Conservation (phyloP, 495 filamentous ascomycete species). For the Penicillium lagena region DNA sequence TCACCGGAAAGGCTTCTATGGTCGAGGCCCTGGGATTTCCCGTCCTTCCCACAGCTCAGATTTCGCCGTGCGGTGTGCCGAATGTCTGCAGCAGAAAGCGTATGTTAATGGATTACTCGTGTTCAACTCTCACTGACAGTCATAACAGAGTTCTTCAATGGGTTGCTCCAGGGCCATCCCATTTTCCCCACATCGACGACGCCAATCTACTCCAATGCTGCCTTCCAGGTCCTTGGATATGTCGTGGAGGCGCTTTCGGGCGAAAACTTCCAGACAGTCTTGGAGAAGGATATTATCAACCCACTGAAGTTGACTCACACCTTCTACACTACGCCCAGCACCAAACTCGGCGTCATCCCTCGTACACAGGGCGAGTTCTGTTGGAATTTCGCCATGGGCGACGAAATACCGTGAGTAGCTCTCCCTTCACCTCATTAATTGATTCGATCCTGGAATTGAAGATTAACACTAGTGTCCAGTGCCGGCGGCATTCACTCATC, state of each 20-base stretch:
- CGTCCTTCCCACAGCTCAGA: constrained; percentile 11
- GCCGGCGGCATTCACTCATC: constrained; percentile 55
- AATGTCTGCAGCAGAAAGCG: constrained; percentile 15
- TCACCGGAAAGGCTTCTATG: no score
- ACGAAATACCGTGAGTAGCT: constrained; percentile 37
- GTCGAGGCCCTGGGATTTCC: constrained; percentile 26
- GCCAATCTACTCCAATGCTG: constrained; percentile 55
- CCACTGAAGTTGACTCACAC: constrained; percentile 34
- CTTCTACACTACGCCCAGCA: constrained; percentile 23
- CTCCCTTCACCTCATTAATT: no score
- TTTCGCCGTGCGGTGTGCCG: constrained; percentile 14
- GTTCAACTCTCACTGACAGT: no score
- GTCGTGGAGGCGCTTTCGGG: constrained; percentile 35
- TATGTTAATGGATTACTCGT: neutral
- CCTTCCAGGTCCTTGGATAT: constrained; percentile 50
- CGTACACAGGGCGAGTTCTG: constrained; percentile 33
- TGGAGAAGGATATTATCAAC: constrained; percentile 22
- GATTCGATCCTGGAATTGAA: no score
- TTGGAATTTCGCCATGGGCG: constrained; percentile 27
- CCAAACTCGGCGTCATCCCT: constrained; percentile 27
- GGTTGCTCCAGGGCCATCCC: constrained; percentile 39
- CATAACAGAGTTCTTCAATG: constrained; percentile 44
- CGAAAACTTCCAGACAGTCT: constrained; percentile 1
- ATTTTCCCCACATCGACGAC: constrained; percentile 42
- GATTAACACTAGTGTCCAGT: constrained; percentile 13